Conservation (phyloP, 805 yeast genomes). For the Zygosaccharomyces rouxii region DNA sequence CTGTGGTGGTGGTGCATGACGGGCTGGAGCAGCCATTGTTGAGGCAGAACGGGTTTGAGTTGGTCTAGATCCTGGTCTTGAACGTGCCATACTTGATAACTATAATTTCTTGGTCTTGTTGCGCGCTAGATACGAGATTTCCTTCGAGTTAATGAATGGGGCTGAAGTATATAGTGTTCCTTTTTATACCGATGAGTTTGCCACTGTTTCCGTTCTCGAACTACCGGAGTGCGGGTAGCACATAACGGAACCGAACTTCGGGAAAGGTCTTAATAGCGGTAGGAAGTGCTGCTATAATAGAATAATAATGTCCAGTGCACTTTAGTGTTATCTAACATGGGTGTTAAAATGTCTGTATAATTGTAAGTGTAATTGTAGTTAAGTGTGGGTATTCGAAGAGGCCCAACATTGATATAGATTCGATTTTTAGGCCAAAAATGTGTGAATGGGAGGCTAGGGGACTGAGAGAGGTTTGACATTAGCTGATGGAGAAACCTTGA, state of each 20-base stretch:
- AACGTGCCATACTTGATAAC: constrained; percentile 41
- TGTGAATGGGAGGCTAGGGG: too few relatives aligned
- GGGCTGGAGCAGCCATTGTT: constrained; percentile 63
- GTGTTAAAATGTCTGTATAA: too few relatives aligned
- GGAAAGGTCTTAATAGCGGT: not conserved
- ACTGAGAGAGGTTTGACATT: too few relatives aligned
- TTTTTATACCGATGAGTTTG: constrained; percentile 1
- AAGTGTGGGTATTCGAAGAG: too few relatives aligned
- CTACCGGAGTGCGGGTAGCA: constrained; percentile 1
- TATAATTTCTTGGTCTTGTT: not conserved
- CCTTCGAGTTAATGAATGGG: not conserved
- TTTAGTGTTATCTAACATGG: not conserved
- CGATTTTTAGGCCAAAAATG: too few relatives aligned
- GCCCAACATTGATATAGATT: too few relatives aligned
- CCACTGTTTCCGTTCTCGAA: not conserved
- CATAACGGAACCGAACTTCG: constrained; percentile 1
- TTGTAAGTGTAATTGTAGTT: too few relatives aligned
- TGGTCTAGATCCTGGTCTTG: constrained; percentile 36
- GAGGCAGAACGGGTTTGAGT: constrained; percentile 64
- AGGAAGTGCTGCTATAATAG: not conserved
- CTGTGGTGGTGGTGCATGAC: constrained; percentile 19
- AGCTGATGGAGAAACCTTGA: too few relatives aligned
- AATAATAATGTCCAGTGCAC: not conserved
- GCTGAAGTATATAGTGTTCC: not conserved
- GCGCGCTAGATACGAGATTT: too few relatives aligned